Conservation (phyloP, 2,329 filamentous ascomycete species). For the Curvularia spicifera region DNA sequence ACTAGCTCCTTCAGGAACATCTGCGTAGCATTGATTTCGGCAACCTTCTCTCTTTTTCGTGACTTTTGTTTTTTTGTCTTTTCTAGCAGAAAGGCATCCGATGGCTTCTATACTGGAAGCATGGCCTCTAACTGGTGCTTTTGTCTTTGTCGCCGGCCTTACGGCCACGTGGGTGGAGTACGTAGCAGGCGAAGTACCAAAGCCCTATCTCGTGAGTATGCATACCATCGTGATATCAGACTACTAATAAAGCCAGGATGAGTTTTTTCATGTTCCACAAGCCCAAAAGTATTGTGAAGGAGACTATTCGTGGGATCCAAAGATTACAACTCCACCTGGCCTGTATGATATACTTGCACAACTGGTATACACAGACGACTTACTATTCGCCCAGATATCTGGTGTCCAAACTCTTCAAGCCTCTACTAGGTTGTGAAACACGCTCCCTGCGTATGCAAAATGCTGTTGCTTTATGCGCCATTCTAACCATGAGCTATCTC, state of each 20-base stretch:
- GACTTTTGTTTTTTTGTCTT: neutral
- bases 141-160: slow-evolving; percentile 31
- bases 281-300: slow-evolving; percentile 84
- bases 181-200: slow-evolving; percentile 59
- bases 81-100: neutral
- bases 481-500: slow-evolving; percentile 40
- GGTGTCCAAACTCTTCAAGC: slow-evolving; percentile 48
- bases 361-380: slow-evolving; percentile 29
- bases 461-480: slow-evolving; percentile 44
- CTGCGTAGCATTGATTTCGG: slow-evolving; percentile 7
- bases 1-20: slow-evolving; percentile 27
- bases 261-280: slow-evolving; percentile 89
- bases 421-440: slow-evolving; percentile 51
- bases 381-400: slow-evolving; percentile 49
- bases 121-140: slow-evolving; percentile 33
- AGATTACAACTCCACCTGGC: slow-evolving; percentile 95
- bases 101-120: slow-evolving; percentile 33
- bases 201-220: slow-evolving; percentile 63
- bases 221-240: neutral
- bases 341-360: slow-evolving; percentile 56
- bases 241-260: slow-evolving; percentile 65
- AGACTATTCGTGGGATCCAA: slow-evolving; percentile 83
- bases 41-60: slow-evolving; percentile 4
- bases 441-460: slow-evolving; percentile 50
- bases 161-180: slow-evolving; percentile 36